Evolutionary conservation across 371 early-diverging fungal species (phyloP).

Genomic region (Mortierella sp.): DNA sequence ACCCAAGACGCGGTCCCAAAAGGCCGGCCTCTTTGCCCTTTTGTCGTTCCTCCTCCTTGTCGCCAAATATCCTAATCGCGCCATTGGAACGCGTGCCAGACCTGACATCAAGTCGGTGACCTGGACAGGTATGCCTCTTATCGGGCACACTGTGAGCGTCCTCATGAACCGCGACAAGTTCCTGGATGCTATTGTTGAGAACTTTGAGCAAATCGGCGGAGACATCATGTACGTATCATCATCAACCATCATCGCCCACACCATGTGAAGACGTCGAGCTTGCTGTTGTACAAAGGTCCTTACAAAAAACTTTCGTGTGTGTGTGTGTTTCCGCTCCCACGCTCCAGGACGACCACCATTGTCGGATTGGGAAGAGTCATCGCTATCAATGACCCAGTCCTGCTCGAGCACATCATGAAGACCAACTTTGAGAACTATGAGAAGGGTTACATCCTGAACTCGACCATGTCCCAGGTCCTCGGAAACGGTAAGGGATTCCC

Average conservation of each 20-base stretch:
- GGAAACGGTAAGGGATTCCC: conserved; percentile 60
- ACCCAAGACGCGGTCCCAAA: conserved; percentile 30
- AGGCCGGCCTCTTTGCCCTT: conserved; percentile 30
- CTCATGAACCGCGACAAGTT: conserved; percentile 26
- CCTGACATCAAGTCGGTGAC: conserved; percentile 26
- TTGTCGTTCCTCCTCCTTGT: conserved; percentile 28
- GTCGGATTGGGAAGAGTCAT: conserved; percentile 44
- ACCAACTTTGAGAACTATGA: conserved; percentile 69
- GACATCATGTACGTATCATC: conserved; percentile 25
- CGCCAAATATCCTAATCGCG: conserved; percentile 51
- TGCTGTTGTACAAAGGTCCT: conserved; percentile 15
- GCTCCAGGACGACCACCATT: too few species aligned
- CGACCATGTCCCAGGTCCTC: conserved; percentile 57
- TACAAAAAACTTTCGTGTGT: too few species aligned
- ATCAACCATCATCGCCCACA: background rate
- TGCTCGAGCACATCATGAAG: conserved; percentile 56
- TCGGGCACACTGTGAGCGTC: conserved; percentile 28
- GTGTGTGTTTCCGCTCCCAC: too few species aligned
- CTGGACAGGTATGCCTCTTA: conserved; percentile 27
- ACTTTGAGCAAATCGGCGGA: conserved; percentile 14
- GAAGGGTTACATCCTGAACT: conserved; percentile 60
- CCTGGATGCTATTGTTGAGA: conserved; percentile 14
- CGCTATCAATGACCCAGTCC: conserved; percentile 36
- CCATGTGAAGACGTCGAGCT: too few species aligned
- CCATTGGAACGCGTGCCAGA: conserved; percentile 43